Base-by-base conservation (phyloP, 345 rosid species). In the Microcos paniculata region DNA sequence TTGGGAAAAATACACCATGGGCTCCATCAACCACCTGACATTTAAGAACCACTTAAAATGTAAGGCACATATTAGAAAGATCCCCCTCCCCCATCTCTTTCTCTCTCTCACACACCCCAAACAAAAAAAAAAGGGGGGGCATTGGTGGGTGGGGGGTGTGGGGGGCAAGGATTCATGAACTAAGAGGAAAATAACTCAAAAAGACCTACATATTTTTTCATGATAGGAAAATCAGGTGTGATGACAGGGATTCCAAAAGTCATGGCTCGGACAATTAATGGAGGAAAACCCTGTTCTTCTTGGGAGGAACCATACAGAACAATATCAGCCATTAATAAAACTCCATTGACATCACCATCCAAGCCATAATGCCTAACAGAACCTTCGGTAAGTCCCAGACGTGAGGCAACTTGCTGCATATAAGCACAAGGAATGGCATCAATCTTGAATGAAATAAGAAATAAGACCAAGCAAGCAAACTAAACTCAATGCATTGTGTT, bases 251-350 rank as follows among this genome's bases (percentile, higher is more conserved):
- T 84, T 67, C 92, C 92, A 78, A 91, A 90, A 18, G 92, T 92
- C 99, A 96, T 92, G 76, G 98, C 95, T 78, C 97, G 92, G 76
- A 90, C 81, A 77, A 96, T 79, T 61, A 96, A 70, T 53, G 97
- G 84, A 70, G 98, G 95, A 70, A 96, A 96, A 76, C 86, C 90
- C 81, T 94, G 98, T 77, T 94, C 98, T 83, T 90, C 97, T 81
- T 91, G 98, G 70, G 97, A 94, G 79, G 99, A 91, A 75, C 90
- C 95, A 83, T 94, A 94, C 63, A 96, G 83, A 82, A 96, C 88
- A 85, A 94, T 84, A 82, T 96, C 98, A 56, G 97, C 90, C 93
- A 94, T 88, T 74, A 87, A 72, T 70, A 96, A 78, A 75, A 91
- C 83, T 66, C 85, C 79, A 79, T 92, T 90, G 71, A 84, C 94